A percentile compares a stretch with the other conserved stretches of the same genome.
These are phyloP conservation scores for Abrus precatorius DNA, from an alignment of 306 rosid species.

Conservation along the genomic window DNA sequence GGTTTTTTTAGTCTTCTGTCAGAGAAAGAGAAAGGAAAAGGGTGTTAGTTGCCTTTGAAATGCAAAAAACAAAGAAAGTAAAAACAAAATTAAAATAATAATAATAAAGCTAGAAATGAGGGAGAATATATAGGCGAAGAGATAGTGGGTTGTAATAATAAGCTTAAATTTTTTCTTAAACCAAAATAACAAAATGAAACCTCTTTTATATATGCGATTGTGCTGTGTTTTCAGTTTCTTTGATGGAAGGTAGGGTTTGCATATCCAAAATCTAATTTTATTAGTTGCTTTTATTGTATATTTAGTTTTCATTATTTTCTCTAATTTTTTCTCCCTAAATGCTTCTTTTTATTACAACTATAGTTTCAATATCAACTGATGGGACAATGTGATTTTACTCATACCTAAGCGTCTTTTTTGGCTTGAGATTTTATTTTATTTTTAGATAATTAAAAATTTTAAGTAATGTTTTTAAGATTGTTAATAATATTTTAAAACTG, in stretches of 20 bases:
- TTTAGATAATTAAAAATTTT: too few species aligned
- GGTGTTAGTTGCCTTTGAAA: conserved; percentile 62
- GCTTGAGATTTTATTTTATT: too few species aligned
- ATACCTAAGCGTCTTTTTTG: background rate
- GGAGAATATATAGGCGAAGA: conserved; percentile 54
- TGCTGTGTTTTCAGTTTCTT: background rate
- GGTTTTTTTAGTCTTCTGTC: conserved; percentile 47
- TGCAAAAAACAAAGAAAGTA: background rate
- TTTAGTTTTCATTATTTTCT: background rate
- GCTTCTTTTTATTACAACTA: background rate
- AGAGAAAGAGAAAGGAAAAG: conserved; percentile 44
- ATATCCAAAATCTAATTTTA: too few species aligned
- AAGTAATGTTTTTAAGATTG: too few species aligned
- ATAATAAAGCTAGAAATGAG: background rate
- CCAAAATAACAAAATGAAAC: background rate
- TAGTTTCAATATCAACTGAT: background rate
- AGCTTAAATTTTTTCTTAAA: background rate
- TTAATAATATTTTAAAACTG: too few species aligned
- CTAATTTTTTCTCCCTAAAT: background rate
- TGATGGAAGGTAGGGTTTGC: too few species aligned
- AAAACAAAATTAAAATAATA: background rate
- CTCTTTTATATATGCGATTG: background rate
- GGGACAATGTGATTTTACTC: background rate
- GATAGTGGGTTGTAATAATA: conserved; percentile 29
- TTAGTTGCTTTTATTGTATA: too few species aligned